Evolutionary conservation across 768 basidiomycete genomes (phyloP).

Genomic region (Amanita pallidorosea): DNA sequence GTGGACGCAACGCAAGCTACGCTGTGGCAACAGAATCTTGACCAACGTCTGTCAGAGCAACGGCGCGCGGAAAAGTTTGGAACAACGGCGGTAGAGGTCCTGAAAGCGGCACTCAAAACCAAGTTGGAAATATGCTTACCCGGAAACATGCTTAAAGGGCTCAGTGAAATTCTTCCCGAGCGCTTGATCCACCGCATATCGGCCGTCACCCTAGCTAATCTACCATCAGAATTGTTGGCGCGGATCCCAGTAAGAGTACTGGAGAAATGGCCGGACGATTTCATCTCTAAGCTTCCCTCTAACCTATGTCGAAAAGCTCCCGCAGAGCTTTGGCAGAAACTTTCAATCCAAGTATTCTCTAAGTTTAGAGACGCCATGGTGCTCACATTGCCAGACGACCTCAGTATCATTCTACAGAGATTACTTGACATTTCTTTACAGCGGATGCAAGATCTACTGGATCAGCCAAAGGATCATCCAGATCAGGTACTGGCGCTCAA

Average conservation of each 20-base stretch:
- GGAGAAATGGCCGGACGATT: background rate
- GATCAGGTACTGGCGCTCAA: background rate
- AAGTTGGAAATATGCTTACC: no score
- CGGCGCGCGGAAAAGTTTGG: no score
- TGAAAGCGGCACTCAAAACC: no score
- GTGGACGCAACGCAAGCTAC: background rate
- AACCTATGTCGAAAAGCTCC: background rate
- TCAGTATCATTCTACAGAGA: no score
- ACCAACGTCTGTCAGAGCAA: background rate
- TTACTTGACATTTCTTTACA: no score
- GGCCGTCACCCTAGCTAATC: background rate
- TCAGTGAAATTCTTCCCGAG: background rate
- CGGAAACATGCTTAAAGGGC: background rate
- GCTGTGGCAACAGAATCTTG: background rate
- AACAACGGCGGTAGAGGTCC: no score
- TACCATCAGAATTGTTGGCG: background rate
- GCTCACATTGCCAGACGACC: no score
- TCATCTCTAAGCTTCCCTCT: background rate
- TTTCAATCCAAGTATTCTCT: background rate
- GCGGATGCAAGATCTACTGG: background rate
- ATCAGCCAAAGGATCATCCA: background rate
- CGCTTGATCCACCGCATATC: background rate
- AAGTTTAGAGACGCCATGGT: no score
- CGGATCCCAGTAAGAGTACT: background rate
- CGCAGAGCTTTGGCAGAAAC: background rate